Evolutionary conservation across 148 eudicot species (phyloP).

Genomic region (Simmondsia chinensis): DNA sequence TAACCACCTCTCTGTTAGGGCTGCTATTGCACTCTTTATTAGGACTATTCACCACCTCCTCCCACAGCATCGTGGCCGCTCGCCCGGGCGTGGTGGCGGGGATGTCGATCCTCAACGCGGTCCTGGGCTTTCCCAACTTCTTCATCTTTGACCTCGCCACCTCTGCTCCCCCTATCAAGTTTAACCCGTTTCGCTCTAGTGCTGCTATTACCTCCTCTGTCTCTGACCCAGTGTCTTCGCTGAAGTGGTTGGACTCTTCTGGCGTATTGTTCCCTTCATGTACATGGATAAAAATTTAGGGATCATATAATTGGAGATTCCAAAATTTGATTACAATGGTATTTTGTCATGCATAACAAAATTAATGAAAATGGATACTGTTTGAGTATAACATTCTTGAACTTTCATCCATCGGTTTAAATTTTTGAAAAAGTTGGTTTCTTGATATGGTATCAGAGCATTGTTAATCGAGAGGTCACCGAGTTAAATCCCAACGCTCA

Average conservation of each 20-base stretch:
- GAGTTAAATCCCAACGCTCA: too few relatives aligned
- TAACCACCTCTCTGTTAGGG: conserved; percentile 57
- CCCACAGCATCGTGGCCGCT: conserved; percentile 79
- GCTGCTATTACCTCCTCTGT: conserved; percentile 70
- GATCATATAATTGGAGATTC: too few relatives aligned
- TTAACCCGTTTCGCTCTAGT: conserved; percentile 67
- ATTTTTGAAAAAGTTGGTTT: too few relatives aligned
- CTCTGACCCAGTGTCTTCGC: conserved; percentile 28
- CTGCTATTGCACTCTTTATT: conserved; percentile 48
- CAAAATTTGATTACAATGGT: too few relatives aligned
- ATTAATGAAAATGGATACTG: too few relatives aligned
- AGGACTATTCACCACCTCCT: conserved; percentile 64
- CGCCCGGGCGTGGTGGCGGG: conserved; percentile 47
- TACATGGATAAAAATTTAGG: too few relatives aligned
- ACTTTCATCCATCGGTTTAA: too few relatives aligned
- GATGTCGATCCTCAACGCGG: conserved; percentile 70
- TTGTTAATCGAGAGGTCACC: too few relatives aligned
- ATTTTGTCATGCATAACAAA: too few relatives aligned
- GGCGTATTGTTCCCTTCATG: neutral
- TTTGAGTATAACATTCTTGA: too few relatives aligned
- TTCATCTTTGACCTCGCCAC: conserved; percentile 35
- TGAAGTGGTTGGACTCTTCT: conserved; percentile 35
- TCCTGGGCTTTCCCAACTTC: conserved; percentile 55
- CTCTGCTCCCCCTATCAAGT: conserved; percentile 31
- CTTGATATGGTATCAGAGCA: too few relatives aligned